phyloP scores from a whole-genome alignment of 2,329 filamentous ascomycete species.

The Claviceps sp. region DNA sequence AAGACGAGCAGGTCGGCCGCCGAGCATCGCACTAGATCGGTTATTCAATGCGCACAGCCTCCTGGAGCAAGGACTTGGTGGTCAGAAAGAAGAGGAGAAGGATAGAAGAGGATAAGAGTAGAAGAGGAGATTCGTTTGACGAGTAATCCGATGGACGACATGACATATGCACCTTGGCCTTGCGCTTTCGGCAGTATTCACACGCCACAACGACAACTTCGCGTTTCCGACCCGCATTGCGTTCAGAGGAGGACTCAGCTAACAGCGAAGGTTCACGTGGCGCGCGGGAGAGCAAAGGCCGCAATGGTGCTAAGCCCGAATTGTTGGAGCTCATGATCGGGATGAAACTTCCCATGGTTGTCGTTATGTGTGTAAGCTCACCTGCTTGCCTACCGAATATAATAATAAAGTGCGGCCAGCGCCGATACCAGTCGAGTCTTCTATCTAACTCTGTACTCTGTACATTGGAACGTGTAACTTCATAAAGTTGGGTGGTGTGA shows the following conservation, averaged over 20 bases:
- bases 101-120: neutral
- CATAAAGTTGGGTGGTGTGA: too few relatives aligned
- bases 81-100: neutral
- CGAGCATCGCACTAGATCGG: neutral
- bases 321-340: neutral
- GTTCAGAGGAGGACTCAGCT: neutral
- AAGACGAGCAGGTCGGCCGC: neutral
- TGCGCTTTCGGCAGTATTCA: conserved; percentile 1
- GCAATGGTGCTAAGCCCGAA: neutral
- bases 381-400: too few relatives aligned
- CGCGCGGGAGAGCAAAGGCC: neutral
- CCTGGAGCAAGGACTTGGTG: neutral
- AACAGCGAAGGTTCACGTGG: neutral
- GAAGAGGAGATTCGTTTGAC: neutral
- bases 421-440: too few relatives aligned
- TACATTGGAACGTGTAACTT: too few relatives aligned
- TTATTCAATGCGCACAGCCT: neutral
- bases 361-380: neutral
- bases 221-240: neutral
- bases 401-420: neutral
- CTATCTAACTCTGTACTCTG: too few relatives aligned
- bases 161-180: neutral
- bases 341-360: neutral
- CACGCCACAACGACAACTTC: neutral
- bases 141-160: neutral